Conservation (phyloP, 306 rosid species). For the Glycine soja region DNA sequence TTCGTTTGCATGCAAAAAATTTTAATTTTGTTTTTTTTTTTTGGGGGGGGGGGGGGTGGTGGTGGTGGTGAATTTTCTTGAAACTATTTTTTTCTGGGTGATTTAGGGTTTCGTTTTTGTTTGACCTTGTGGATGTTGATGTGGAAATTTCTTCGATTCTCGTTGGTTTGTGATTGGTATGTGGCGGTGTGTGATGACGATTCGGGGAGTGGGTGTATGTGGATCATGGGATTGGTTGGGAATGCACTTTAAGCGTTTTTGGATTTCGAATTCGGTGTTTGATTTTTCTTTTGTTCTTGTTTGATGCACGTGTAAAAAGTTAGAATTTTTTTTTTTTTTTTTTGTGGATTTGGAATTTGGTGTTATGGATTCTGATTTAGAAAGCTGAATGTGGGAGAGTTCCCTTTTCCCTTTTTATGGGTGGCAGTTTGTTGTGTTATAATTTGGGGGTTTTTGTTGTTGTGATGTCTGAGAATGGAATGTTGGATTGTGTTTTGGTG, state of each 20-base stretch:
- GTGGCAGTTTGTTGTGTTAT: background rate
- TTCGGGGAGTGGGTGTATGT: background rate
- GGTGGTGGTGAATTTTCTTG: background rate
- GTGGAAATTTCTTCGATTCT: background rate
- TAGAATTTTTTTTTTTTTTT: slow-evolving; percentile 36
- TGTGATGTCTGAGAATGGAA: background rate
- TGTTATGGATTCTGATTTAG: background rate
- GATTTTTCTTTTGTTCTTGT: background rate
- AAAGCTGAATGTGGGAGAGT: background rate
- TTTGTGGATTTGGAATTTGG: slow-evolving; percentile 10
- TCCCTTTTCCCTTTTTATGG: slow-evolving; percentile 6
- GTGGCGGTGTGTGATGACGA: background rate
- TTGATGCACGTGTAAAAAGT: background rate
- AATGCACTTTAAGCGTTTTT: background rate
- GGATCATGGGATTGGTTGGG: slow-evolving; percentile 30
- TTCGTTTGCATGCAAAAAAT: background rate
- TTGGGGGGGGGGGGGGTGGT: too few species aligned
- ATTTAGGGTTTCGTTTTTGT: slow-evolving; percentile 3
- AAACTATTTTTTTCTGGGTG: background rate
- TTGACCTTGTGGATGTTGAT: slow-evolving; percentile 36
- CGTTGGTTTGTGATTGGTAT: background rate
- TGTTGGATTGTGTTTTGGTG: background rate
- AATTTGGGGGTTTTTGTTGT: background rate
- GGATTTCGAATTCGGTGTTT: slow-evolving; percentile 7
- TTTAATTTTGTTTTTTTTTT: background rate